Evolutionary conservation across 305 asterid genomes (phyloP).

Genomic region (Caryopteris hybrid): DNA sequence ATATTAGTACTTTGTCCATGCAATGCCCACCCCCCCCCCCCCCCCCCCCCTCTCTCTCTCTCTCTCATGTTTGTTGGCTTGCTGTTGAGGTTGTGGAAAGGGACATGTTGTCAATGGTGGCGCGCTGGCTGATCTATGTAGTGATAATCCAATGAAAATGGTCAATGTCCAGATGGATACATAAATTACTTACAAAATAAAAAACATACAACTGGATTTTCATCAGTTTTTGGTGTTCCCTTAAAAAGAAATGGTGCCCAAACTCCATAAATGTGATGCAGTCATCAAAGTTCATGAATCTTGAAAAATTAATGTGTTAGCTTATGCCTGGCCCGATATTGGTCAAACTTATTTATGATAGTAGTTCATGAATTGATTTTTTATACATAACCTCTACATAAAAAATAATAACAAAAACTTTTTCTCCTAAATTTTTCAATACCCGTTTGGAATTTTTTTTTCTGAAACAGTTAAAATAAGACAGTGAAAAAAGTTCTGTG

Average conservation of each 20-base stretch:
- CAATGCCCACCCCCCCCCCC: background rate
- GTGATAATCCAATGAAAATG: background rate
- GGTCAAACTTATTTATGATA: slow-evolving; percentile 15
- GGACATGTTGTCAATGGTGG: slow-evolving; percentile 19
- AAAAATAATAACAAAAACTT: background rate
- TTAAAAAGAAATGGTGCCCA: background rate
- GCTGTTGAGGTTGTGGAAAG: slow-evolving; percentile 24
- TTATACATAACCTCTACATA: background rate
- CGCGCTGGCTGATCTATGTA: background rate
- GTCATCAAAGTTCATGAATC: background rate
- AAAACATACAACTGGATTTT: background rate
- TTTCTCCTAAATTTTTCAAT: background rate
- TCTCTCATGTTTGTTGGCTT: slow-evolving; percentile 16
- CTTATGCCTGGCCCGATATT: background rate
- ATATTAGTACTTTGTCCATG: slow-evolving; percentile 7
- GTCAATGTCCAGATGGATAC: background rate
- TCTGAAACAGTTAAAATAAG: background rate
- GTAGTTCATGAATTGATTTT: slow-evolving; percentile 14
- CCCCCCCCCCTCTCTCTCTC: background rate
- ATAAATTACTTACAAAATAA: background rate
- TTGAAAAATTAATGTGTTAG: background rate
- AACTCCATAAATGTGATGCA: background rate
- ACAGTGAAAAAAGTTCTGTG: background rate
- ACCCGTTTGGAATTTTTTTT: background rate
- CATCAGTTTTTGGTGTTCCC: background rate